These are phyloP conservation scores for Funneliformis mosseae DNA, from an alignment of 192 early-diverging fungal genomes.

Conservation along the genomic window DNA sequence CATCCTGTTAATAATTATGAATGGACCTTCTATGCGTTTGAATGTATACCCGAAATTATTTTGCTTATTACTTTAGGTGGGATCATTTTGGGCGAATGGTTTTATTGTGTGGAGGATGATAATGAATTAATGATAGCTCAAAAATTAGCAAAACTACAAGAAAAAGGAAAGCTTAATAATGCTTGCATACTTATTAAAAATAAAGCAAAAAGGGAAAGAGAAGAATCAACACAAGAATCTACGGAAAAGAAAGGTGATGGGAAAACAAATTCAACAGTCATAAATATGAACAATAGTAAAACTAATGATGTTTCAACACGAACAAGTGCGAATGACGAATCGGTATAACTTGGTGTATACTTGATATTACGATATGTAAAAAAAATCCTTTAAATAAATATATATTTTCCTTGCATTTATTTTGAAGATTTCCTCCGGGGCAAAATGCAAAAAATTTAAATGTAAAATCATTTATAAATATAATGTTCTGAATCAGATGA, in stretches of 20 bases:
- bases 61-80: constrained; percentile 23
- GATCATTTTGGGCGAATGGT: constrained; percentile 15
- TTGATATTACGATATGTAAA: no score
- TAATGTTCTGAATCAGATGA: no score
- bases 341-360: no score
- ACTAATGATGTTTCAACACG: no score
- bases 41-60: constrained; percentile 3
- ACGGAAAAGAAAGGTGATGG: neutral
- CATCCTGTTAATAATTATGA: neutral
- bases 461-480: no score
- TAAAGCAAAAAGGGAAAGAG: neutral
- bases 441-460: no score
- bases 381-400: no score
- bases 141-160: neutral
- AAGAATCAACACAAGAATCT: no score
- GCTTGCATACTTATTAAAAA: neutral
- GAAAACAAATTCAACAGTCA: neutral
- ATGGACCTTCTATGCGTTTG: constrained; percentile 19
- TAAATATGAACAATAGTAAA: neutral
- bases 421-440: no score
- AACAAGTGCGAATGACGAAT: no score
- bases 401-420: no score
- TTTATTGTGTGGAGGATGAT: constrained; percentile 43
- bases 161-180: neutral
- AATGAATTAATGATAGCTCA: neutral